Conservation (phyloP, 805 yeast genomes). For the Saccharomycopsis selenospora region DNA sequence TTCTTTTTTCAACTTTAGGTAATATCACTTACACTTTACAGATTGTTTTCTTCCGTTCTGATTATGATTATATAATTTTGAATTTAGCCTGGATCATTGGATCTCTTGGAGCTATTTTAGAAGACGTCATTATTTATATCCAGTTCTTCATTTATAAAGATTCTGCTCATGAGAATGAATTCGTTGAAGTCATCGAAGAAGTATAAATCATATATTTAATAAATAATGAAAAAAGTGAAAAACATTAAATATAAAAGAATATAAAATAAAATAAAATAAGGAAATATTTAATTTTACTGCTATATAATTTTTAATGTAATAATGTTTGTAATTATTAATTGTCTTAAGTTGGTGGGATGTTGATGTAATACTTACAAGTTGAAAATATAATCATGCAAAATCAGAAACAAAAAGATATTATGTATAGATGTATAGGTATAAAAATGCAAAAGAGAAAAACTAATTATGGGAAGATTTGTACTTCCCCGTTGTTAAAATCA, state of each 20-base stretch:
- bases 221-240: too few relatives aligned
- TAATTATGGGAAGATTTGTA: slow-evolving; percentile 20
- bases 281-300: too few relatives aligned
- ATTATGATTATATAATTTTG: slow-evolving; percentile 48
- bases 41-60: slow-evolving; percentile 58
- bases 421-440: too few relatives aligned
- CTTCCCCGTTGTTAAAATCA: slow-evolving; percentile 10
- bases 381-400: too few relatives aligned
- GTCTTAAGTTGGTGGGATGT: too few relatives aligned
- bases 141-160: slow-evolving; percentile 60
- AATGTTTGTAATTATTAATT: too few relatives aligned
- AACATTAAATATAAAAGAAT: too few relatives aligned
- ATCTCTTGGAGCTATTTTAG: slow-evolving; percentile 67
- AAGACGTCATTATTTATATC: slow-evolving; percentile 56
- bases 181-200: slow-evolving; percentile 15
- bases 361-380: too few relatives aligned
- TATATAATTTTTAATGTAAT: too few relatives aligned
- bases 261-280: too few relatives aligned
- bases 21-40: slow-evolving; percentile 71
- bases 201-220: slow-evolving; percentile 2
- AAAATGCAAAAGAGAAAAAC: too few relatives aligned
- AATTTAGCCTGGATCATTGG: slow-evolving; percentile 77
- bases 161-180: slow-evolving; percentile 22
- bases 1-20: slow-evolving; percentile 66
- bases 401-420: too few relatives aligned